phyloP scores from a whole-genome alignment of 257 asterid genomes.

The Solanum gandarillasii region DNA sequence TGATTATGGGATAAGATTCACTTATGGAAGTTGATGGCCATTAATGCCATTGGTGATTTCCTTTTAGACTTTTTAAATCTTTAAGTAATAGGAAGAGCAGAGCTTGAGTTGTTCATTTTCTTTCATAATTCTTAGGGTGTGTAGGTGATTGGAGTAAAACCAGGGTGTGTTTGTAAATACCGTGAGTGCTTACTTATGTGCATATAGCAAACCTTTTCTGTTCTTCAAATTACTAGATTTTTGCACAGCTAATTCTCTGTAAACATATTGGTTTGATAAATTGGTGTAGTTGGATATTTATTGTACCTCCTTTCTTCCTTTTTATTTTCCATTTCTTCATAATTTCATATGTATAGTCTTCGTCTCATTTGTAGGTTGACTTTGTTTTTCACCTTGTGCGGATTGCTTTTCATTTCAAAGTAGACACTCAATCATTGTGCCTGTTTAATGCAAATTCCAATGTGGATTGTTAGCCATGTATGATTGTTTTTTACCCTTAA shows the following conservation, averaged over 20 bases:
- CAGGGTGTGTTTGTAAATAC: not conserved
- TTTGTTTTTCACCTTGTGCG: not conserved
- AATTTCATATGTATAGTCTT: not conserved
- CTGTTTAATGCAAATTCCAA: not conserved
- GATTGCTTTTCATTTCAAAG: not conserved
- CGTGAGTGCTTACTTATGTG: not conserved
- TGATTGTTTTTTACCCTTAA: conserved; percentile 24
- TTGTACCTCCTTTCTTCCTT: not conserved
- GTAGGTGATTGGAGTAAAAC: not conserved
- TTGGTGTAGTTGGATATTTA: not conserved
- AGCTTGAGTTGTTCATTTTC: not conserved
- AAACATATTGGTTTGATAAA: not conserved
- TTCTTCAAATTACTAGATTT: not conserved
- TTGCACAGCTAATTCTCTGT: not conserved
- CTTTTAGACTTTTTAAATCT: not conserved
- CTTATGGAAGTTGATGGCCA: not conserved
- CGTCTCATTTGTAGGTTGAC: not conserved
- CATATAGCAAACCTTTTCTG: not conserved
- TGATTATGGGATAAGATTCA: not conserved
- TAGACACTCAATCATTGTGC: not conserved
- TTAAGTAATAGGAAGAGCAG: not conserved
- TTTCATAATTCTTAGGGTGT: not conserved
- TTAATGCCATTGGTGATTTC: not conserved
- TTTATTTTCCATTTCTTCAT: not conserved
- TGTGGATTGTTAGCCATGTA: not conserved